A percentile compares a stretch with the other conserved stretches of the same genome.
Conservation (phyloP, 140 eudicot genomes). For the Anethum foeniculum region DNA sequence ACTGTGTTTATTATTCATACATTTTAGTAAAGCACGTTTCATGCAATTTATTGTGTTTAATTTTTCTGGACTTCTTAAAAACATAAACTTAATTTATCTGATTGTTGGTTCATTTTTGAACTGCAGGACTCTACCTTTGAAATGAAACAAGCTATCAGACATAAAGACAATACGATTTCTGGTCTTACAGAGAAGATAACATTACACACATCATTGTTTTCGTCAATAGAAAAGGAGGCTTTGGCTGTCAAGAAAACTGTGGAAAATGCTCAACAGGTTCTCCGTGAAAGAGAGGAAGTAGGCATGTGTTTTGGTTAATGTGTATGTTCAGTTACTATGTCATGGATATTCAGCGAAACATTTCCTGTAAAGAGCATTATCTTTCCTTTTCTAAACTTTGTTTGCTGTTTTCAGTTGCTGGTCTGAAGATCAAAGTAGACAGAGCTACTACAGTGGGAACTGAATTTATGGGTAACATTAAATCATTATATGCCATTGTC, state of each 20-base stretch:
- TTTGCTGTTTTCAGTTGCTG: conserved; percentile 32
- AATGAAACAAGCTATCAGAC: conserved; percentile 51
- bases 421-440: conserved; percentile 42
- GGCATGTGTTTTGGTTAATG: conserved; percentile 36
- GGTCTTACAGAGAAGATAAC: conserved; percentile 44
- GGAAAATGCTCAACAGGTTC: conserved; percentile 34
- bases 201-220: conserved; percentile 28
- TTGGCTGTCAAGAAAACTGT: conserved; percentile 36
- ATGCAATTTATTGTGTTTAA: neutral
- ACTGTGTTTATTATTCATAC: neutral
- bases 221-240: conserved; percentile 48
- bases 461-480: conserved; percentile 44
- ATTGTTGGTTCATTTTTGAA: conserved; percentile 1
- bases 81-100: neutral
- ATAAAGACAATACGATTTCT: conserved; percentile 42
- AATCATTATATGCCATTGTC: neutral
- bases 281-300: conserved; percentile 49
- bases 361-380: neutral
- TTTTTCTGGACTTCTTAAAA: neutral
- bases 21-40: neutral
- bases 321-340: conserved; percentile 3
- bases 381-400: conserved; percentile 1
- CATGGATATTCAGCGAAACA: conserved; percentile 2
- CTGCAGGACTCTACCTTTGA: conserved; percentile 56
- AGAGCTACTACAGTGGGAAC: conserved; percentile 34